Base-by-base conservation (phyloP, 306 rosid species). In the Vigna trinervia region DNA sequence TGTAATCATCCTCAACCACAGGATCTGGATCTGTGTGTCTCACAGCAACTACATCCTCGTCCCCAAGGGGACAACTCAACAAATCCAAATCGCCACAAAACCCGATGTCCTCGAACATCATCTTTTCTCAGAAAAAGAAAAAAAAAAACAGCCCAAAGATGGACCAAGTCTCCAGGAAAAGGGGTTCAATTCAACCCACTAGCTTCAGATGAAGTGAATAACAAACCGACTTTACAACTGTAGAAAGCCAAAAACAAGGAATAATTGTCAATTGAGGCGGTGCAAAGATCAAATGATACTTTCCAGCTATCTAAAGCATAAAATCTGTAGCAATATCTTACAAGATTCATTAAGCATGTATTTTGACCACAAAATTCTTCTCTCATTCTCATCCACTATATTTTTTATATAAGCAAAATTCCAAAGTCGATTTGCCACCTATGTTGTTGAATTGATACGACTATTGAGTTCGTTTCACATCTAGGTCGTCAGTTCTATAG, bases 101-200 rank as follows among this genome's bases (percentile, higher is more conserved):
- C 8, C 86, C 90, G 80, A 88, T 81, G 22, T 90, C 92, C 1
- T 86, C 88, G 23, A 88, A 88, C 81, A 87, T 86, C 96, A 90
- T 92, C 84, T 50, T 84, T 50, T 64, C 73, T 19, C 60, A 71
- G 12, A 41, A 39, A 39, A 38, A 43, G 1, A 8, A 9, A 8
- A 41, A 9, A 7, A 41, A 41, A 45, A 45, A 45, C 50, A 3
- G 14, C 15, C 15, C 5, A 11, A 45, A 45, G 15, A 45, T 45
- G 12, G 50, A 45, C 13, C 50, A 45, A 45, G 50, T 45, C 1
- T 14, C 28, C 46, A 43, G 41, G 73, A 68, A 62, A 70, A 68
- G 30, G 36, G 62, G 60, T 84, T 64, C 47, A 41, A 51, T 79
- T 64, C 54, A 41, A 51, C 23, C 41, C 15, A 4, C 26, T 14